These are phyloP conservation scores for Hortaea sp. DNA, from an alignment of 2,329 filamentous ascomycete genomes.

Conservation along the genomic window DNA sequence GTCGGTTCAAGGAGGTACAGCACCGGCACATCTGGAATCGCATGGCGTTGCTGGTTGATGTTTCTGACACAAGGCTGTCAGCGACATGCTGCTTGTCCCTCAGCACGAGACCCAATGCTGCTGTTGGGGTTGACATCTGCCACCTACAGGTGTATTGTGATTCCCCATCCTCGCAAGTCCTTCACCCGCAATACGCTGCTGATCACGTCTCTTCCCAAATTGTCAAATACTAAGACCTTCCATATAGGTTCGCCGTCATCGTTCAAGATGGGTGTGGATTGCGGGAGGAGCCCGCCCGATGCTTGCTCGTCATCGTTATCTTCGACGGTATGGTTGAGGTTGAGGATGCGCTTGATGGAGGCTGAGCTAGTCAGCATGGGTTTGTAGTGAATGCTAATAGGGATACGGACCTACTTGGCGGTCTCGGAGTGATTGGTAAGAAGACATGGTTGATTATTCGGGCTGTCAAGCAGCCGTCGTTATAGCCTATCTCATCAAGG, in stretches of 20 bases:
- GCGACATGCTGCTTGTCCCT: slow-evolving; percentile 19
- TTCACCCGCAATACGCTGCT: slow-evolving; percentile 92
- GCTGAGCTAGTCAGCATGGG: slow-evolving; percentile 40
- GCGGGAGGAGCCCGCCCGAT: slow-evolving; percentile 52
- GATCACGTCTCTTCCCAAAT: slow-evolving; percentile 84
- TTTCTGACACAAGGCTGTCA: slow-evolving; percentile 43
- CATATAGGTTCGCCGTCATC: slow-evolving; percentile 87
- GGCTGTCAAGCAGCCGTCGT: slow-evolving; percentile 20
- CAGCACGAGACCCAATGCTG: slow-evolving; percentile 8
- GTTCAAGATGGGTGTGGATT: slow-evolving; percentile 70
- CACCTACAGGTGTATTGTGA: slow-evolving; percentile 84
- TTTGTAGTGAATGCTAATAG: slow-evolving; percentile 10
- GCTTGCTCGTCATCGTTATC: slow-evolving; percentile 44
- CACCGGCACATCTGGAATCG: slow-evolving; percentile 92
- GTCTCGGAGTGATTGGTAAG: slow-evolving; percentile 54
- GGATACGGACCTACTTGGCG: slow-evolving; percentile 56
- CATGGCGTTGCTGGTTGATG: slow-evolving; percentile 69
- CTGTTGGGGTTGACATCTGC: slow-evolving; percentile 5
- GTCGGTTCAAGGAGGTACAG: slow-evolving; percentile 94
- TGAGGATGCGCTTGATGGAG: slow-evolving; percentile 90
- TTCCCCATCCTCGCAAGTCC: slow-evolving; percentile 85
- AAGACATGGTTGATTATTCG: slow-evolving; percentile 37
- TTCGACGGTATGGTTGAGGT: slow-evolving; percentile 67
- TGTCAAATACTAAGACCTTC: slow-evolving; percentile 96
- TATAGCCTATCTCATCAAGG: slow-evolving; percentile 18